Evolutionary conservation across 257 asterid species (phyloP).

Genomic region (Linaria vulgaris): DNA sequence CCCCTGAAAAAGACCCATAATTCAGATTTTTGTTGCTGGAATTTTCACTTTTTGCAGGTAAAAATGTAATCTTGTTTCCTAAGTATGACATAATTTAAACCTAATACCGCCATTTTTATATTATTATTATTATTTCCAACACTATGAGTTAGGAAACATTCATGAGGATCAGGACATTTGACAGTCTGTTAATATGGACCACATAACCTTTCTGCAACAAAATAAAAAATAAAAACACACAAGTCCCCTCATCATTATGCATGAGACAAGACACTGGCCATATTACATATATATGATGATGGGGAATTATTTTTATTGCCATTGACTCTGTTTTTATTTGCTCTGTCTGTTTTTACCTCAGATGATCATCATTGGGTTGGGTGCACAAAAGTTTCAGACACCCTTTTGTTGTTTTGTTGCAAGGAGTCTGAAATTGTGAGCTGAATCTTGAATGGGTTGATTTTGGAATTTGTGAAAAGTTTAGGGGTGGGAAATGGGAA

Average conservation of each 20-base stretch:
- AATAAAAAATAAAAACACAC: too few species aligned
- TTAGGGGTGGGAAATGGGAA: constrained; percentile 39
- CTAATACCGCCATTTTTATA: constrained; percentile 46
- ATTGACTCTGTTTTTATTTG: constrained; percentile 37
- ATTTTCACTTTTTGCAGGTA: constrained; percentile 38
- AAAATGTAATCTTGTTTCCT: constrained; percentile 24
- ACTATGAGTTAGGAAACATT: constrained; percentile 34
- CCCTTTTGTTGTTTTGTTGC: constrained; percentile 36
- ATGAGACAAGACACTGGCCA: constrained; percentile 53
- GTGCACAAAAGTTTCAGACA: constrained; percentile 39
- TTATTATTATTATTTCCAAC: background rate
- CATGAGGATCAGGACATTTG: constrained; percentile 68
- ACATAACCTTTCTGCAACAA: constrained; percentile 28
- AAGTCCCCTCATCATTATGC: constrained; percentile 43
- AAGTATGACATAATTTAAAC: constrained; percentile 34
- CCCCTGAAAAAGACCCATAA: constrained; percentile 50
- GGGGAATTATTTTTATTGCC: constrained; percentile 27
- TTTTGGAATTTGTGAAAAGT: constrained; percentile 25
- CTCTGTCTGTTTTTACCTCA: constrained; percentile 31
- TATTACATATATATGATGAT: constrained; percentile 45
- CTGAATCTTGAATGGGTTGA: constrained; percentile 21
- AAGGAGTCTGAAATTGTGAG: background rate
- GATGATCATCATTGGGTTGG: constrained; percentile 49
- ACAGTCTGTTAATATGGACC: constrained; percentile 94
- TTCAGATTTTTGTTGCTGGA: constrained; percentile 5